phyloP scores from a whole-genome alignment of 305 asterid genomes.

The Fraxinus angustifolia region DNA sequence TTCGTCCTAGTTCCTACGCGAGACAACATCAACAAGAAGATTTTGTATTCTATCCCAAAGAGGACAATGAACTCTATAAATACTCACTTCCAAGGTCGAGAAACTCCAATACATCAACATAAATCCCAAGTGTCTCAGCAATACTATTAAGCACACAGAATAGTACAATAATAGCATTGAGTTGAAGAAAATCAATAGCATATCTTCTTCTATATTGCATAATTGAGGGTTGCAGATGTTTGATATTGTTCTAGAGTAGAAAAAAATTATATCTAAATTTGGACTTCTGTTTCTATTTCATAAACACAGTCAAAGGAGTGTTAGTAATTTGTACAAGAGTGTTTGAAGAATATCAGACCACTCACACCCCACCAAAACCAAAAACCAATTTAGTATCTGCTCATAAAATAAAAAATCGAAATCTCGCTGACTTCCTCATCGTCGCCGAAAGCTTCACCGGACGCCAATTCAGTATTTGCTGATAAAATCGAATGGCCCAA shows the following conservation, averaged over 20 bases:
- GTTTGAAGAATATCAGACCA: neutral
- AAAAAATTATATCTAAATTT: neutral
- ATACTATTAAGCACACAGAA: neutral
- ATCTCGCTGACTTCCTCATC: no score
- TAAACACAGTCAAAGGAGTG: neutral
- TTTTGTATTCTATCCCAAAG: constrained; percentile 13
- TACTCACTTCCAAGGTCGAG: constrained; percentile 52
- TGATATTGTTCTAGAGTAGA: neutral
- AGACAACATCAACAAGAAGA: neutral
- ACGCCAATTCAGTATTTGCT: no score
- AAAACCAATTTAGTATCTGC: no score
- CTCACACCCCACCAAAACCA: no score
- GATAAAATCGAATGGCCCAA: no score
- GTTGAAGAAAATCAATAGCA: neutral
- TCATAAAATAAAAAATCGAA: no score
- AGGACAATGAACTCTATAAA: constrained; percentile 46
- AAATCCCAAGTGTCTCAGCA: neutral
- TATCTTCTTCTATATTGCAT: neutral
- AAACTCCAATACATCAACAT: constrained; percentile 36
- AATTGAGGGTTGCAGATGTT: neutral
- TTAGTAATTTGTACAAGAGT: neutral
- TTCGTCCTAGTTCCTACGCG: neutral
- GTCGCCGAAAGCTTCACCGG: no score
- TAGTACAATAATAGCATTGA: neutral
- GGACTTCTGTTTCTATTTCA: neutral